Evolutionary conservation across 352 stramenopile species (phyloP).

Genomic region (Phytophthora rubi): DNA sequence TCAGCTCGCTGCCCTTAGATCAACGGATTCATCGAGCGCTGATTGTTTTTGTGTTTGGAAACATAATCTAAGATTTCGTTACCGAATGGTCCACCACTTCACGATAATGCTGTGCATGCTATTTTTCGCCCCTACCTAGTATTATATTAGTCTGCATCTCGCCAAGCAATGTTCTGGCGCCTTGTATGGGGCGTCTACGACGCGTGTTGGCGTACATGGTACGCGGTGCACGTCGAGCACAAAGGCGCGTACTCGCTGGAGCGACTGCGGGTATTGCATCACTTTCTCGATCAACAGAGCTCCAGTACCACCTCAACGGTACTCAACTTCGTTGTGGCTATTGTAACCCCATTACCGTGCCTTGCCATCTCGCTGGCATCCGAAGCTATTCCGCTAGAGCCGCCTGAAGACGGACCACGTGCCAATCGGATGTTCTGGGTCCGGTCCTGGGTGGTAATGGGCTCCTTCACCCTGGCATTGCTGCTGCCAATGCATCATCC

Average conservation of each 20-base stretch:
- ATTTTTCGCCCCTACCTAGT: background rate
- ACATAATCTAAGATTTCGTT: background rate
- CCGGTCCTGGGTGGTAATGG: constrained; percentile 21
- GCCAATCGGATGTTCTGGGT: constrained; percentile 27
- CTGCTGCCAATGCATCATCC: constrained; percentile 23
- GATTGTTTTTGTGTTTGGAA: too few species aligned
- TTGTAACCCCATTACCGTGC: constrained; percentile 19
- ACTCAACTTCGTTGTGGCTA: constrained; percentile 8
- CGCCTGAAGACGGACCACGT: constrained; percentile 13
- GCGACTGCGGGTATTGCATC: constrained; percentile 19
- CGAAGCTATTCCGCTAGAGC: constrained; percentile 23
- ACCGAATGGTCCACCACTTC: background rate
- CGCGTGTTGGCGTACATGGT: constrained; percentile 16
- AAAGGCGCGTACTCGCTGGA: constrained; percentile 29
- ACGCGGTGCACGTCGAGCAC: constrained; percentile 26
- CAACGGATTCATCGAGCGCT: too few species aligned
- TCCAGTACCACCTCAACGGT: background rate
- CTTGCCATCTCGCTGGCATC: constrained; percentile 15
- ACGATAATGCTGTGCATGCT: background rate
- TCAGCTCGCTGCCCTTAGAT: too few species aligned
- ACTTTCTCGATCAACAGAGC: constrained; percentile 17
- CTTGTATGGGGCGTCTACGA: constrained; percentile 8
- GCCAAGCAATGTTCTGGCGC: constrained; percentile 8
- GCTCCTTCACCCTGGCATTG: constrained; percentile 17
- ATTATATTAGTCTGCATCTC: background rate